Evolutionary conservation across 2,329 filamentous ascomycete genomes (phyloP).

Genomic region (Leptographium flavum): DNA sequence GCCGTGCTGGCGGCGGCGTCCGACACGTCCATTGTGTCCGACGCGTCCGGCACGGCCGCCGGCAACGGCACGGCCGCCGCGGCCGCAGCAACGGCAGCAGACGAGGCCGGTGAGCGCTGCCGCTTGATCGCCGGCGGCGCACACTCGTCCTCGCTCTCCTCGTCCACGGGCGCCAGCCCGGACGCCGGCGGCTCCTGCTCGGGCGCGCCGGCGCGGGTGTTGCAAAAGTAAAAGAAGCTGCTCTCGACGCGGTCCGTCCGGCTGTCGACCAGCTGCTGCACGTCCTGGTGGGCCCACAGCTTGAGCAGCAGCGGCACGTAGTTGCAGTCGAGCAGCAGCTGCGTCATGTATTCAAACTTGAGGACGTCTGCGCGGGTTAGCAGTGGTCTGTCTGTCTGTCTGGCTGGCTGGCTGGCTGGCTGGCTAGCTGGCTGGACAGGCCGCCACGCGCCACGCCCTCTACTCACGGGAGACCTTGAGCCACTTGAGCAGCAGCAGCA

Average conservation of each 20-base stretch:
- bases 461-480: constrained; percentile 79
- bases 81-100: constrained; percentile 12
- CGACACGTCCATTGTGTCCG: too few species aligned
- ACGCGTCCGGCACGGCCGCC: not conserved
- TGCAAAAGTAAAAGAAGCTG: constrained; percentile 88
- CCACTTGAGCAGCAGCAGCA: constrained; percentile 89
- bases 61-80: not conserved
- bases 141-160: constrained; percentile 60
- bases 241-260: constrained; percentile 70
- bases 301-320: constrained; percentile 88
- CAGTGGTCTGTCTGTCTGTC: too few species aligned
- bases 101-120: constrained; percentile 33
- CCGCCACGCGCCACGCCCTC: not conserved
- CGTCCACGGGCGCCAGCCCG: constrained; percentile 14
- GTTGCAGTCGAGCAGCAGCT: constrained; percentile 85
- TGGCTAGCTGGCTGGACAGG: not conserved
- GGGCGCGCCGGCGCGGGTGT: constrained; percentile 34
- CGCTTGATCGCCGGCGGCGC: constrained; percentile 69
- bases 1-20: constrained; percentile 6
- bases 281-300: constrained; percentile 85
- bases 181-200: constrained; percentile 15
- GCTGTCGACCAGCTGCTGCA: constrained; percentile 79
- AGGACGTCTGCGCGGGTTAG: constrained; percentile 56
- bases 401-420: not conserved
- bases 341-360: constrained; percentile 91